Conservation (phyloP, 306 rosid genomes). For the Ammopiptanthus mongolicus region DNA sequence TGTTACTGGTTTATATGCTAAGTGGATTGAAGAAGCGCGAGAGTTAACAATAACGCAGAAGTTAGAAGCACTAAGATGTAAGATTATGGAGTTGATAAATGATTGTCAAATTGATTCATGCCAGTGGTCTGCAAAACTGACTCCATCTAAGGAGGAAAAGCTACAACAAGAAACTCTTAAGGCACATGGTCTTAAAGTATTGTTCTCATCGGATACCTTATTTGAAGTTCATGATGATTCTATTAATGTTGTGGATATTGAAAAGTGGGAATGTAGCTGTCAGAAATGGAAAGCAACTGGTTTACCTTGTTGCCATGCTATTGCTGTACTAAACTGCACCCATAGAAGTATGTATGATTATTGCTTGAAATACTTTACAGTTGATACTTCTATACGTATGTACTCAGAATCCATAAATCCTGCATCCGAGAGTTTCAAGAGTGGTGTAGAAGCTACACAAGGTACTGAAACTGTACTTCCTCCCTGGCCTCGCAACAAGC, state of each 20-base stretch:
- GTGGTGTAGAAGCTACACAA: neutral
- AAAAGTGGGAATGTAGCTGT: slow-evolving; percentile 40
- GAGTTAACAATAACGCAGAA: slow-evolving; percentile 38
- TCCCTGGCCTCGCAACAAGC: slow-evolving; percentile 36
- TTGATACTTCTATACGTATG: slow-evolving; percentile 18
- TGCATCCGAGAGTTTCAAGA: slow-evolving; percentile 9
- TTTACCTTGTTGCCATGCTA: slow-evolving; percentile 48
- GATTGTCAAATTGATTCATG: slow-evolving; percentile 27
- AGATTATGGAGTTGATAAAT: slow-evolving; percentile 32
- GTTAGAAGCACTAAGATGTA: slow-evolving; percentile 32
- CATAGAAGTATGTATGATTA: slow-evolving; percentile 30
- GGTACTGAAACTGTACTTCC: slow-evolving; percentile 36
- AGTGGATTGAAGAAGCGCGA: slow-evolving; percentile 41
- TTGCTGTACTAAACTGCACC: slow-evolving; percentile 41
- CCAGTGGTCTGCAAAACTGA: slow-evolving; percentile 33
- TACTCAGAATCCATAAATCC: slow-evolving; percentile 36
- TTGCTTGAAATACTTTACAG: slow-evolving; percentile 34
- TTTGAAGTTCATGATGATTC: slow-evolving; percentile 54
- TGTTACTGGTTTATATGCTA: slow-evolving; percentile 27
- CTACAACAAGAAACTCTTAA: slow-evolving; percentile 20
- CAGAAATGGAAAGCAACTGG: slow-evolving; percentile 42
- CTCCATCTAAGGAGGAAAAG: slow-evolving; percentile 46
- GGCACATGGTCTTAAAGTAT: slow-evolving; percentile 38
- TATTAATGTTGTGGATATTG: slow-evolving; percentile 43
- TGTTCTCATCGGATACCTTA: slow-evolving; percentile 47